Evolutionary conservation across 2,329 filamentous ascomycete genomes (phyloP).

Genomic region (Cordyceps cateniannulata): DNA sequence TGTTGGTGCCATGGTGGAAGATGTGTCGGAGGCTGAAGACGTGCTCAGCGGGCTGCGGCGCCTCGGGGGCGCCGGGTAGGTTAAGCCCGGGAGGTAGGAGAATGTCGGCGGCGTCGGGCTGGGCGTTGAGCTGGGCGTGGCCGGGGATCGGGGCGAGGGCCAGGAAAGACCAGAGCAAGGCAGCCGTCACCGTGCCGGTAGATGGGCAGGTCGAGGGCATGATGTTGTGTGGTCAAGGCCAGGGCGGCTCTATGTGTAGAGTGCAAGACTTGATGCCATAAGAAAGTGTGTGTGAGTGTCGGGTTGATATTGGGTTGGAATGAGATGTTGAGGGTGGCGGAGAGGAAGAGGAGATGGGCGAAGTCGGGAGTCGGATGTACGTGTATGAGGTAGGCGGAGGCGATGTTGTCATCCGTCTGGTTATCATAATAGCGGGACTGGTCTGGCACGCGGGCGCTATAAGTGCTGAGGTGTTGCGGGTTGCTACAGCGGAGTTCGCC

Average conservation of each 20-base stretch:
- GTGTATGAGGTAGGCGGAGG: neutral
- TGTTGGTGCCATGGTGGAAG: conserved; percentile 82
- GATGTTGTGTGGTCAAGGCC: neutral
- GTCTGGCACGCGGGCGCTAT: conserved; percentile 3
- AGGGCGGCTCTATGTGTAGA: neutral
- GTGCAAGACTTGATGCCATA: neutral
- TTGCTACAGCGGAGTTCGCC: neutral
- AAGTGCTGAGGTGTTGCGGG: neutral
- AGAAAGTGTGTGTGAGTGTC: neutral
- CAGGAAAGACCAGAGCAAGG: conserved; percentile 60
- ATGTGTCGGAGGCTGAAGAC: conserved; percentile 75
- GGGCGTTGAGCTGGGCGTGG: conserved; percentile 9
- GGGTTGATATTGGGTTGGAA: neutral
- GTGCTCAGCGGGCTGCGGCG: conserved; percentile 46
- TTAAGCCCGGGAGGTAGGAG: conserved; percentile 34
- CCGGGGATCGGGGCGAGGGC: conserved; percentile 43
- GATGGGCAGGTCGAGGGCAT: conserved; percentile 42
- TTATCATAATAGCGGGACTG: neutral
- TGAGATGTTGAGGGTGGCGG: conserved; percentile 4
- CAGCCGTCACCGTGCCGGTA: conserved; percentile 55
- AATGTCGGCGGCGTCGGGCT: conserved; percentile 32
- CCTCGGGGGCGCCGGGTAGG: conserved; percentile 36
- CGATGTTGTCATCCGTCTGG: conserved; percentile 18
- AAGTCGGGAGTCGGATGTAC: neutral
- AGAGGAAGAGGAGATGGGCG: conserved; percentile 7